phyloP scores from a whole-genome alignment of 2,329 filamentous ascomycete genomes.

The Venturia oleaginea region DNA sequence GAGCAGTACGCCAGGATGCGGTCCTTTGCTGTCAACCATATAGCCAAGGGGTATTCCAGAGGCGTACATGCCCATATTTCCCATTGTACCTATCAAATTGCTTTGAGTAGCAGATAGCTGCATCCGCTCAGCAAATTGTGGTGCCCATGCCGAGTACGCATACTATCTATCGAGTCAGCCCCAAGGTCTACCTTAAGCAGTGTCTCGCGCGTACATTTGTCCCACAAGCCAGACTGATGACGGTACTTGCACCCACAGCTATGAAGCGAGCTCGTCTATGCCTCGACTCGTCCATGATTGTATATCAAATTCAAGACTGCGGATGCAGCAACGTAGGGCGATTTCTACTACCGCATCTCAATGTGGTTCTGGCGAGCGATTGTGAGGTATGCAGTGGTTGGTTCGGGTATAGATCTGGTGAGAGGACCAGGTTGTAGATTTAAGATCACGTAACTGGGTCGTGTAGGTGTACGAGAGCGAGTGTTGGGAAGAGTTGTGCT shows the following conservation, averaged over 20 bases:
- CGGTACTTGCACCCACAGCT: slow-evolving; percentile 75
- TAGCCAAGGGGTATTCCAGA: slow-evolving; percentile 83
- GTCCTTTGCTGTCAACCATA: slow-evolving; percentile 74
- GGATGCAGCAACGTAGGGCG: neutral
- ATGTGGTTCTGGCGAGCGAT: neutral
- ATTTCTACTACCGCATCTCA: neutral
- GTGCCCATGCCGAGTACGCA: slow-evolving; percentile 96
- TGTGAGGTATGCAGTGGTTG: neutral
- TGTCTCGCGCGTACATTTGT: slow-evolving; percentile 61
- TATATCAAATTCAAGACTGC: neutral
- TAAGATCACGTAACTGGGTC: neutral
- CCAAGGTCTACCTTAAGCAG: neutral
- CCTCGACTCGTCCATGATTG: slow-evolving; percentile 38
- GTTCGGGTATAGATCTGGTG: neutral
- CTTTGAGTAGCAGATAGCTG: slow-evolving; percentile 84
- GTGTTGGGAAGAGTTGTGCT: neutral
- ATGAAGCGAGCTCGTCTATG: slow-evolving; percentile 60
- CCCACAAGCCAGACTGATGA: slow-evolving; percentile 80
- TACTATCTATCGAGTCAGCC: slow-evolving; percentile 50
- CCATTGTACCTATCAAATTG: slow-evolving; percentile 77
- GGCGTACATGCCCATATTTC: slow-evolving; percentile 90
- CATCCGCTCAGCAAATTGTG: slow-evolving; percentile 82
- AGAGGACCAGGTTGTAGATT: neutral
- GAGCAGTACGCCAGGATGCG: slow-evolving; percentile 65
- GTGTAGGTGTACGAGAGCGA: too few relatives aligned